Evolutionary conservation across 768 basidiomycete species (phyloP), one percentile per base, ranked within the genome.

Genomic region (Mycena venus): DNA sequence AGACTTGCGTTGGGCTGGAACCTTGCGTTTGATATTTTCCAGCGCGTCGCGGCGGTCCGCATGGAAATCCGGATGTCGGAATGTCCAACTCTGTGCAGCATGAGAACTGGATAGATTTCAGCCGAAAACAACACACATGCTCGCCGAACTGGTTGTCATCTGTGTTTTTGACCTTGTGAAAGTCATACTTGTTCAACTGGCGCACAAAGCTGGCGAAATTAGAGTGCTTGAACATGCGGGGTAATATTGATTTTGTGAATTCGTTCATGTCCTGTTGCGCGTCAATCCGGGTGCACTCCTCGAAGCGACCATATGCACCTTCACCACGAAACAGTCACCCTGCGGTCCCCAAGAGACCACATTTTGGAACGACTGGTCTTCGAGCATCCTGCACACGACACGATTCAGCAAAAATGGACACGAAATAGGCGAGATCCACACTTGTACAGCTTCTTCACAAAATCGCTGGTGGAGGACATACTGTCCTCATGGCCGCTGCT

Each of bases 101-200:
- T 49, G 27, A 55, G 76, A 25, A 10, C 23, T n/a, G n/a, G 70
- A n/a, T 58, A 44, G 36, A 25, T 19, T 42, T 63, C 3, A 11
- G 36, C n/a, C 21, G 31, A 42, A 25, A 42, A 40, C 44, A 10
- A 84, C 87, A 19, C 78, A 89, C 89, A 84, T 93, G 88, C 84
- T 90, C 92, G 15, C 89, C 88, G 73, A 87, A 95, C 75, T 92
- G 90, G 80, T 90, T 87, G 77, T 95, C 95, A 75, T 96, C 96
- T 2, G 91, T 92, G 78, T 95, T 96, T 83, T 97, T 97, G 75
- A 97, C 94, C 87, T 98, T 98, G 88, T 97, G 96, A 77, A 98
- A 98, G 84, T 97, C 96, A 81, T 98, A 98, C 83, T 97, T 98
- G 88, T 98, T 98, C 38, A 98, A 88, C 83, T 98, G 96, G 12